Evolutionary conservation across 1,139 yeast species (phyloP), one percentile per base, ranked within the genome.

Genomic region (Nakaseomyces nivariensis): DNA sequence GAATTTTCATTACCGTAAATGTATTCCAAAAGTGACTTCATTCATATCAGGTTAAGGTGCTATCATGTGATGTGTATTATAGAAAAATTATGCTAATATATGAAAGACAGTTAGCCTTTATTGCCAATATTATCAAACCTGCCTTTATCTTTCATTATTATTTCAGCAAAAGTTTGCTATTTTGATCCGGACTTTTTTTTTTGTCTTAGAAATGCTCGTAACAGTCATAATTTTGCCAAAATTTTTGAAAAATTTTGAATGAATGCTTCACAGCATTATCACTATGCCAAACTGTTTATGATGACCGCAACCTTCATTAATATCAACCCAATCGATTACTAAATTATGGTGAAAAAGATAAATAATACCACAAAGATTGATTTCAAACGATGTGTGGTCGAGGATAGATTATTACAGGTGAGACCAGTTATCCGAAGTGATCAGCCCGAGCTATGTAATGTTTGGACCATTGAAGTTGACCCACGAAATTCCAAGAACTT

Each of bases 401-500:
- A 77, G 53, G 73, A 70, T 0, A 62, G 66, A 9, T 67, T 82
- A 26, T 70, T 75, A 51, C 85, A 82, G 55, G 64, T 82, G 2
- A 62, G 17, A 72, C 75, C 44, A 11, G 25, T 13, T 24, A 8
- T 34, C 13, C 45, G 24, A 45, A 51, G 33, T 33, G 46, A 44
- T 33, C 25, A 26, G 45, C 47, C 42, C 32, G 44, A 41, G 25
- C 11, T 48, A 58, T 66, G 73, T 3, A 66, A 69, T 4, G 82
- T 77, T 1, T 86, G 95, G 94, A 70, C 78, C 1, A 67, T 76
- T 5, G 66, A 66, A 31, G 72, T 80, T 6, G 63, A 71, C 6
- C 78, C 84, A 0, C 63, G 59, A 51, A 61, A 66, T 9, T 74
- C 82, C 8, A 58, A 69, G 10, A 51, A 56, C 33, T 60, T 72